A percentile compares a stretch with the other conserved stretches of the same genome.
These are phyloP conservation scores for Hansfordia pulvinata DNA, from an alignment of 2,329 filamentous ascomycete species.

Conservation along the genomic window DNA sequence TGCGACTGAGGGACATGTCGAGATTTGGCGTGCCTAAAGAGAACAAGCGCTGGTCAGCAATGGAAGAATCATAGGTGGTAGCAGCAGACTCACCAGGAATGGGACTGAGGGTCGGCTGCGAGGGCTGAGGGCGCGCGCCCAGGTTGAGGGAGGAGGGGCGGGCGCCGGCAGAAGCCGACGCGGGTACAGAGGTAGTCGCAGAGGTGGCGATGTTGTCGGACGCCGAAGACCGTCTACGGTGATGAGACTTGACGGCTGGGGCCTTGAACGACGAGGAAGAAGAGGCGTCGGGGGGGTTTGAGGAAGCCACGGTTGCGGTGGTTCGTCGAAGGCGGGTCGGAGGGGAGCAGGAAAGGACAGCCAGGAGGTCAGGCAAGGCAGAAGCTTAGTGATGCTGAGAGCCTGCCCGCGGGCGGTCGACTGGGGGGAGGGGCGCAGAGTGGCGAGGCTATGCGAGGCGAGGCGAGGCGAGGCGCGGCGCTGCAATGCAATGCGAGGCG, in stretches of 20 bases:
- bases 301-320: conserved; percentile 34
- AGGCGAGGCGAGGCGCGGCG: too few relatives aligned
- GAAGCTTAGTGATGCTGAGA: too few relatives aligned
- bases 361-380: too few relatives aligned
- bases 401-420: too few relatives aligned
- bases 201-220: too few relatives aligned
- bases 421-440: too few relatives aligned
- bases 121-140: conserved; percentile 23
- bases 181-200: too few relatives aligned
- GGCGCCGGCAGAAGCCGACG: conserved; percentile 17
- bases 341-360: conserved; percentile 7
- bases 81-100: conserved; percentile 35
- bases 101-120: conserved; percentile 29
- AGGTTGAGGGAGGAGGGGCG: conserved; percentile 20
- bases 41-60: conserved; percentile 4
- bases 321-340: conserved; percentile 6
- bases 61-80: conserved; percentile 5
- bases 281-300: conserved; percentile 30
- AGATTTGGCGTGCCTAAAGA: conserved; percentile 37
- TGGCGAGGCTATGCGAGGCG: too few relatives aligned
- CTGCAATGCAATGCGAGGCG: too few relatives aligned
- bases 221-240: conserved; percentile 33
- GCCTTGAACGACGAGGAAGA: conserved; percentile 40
- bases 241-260: conserved; percentile 31
- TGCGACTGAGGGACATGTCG: conserved; percentile 74